phyloP scores from a whole-genome alignment of 148 eudicot species.

The Fagopyrum tataricum region DNA sequence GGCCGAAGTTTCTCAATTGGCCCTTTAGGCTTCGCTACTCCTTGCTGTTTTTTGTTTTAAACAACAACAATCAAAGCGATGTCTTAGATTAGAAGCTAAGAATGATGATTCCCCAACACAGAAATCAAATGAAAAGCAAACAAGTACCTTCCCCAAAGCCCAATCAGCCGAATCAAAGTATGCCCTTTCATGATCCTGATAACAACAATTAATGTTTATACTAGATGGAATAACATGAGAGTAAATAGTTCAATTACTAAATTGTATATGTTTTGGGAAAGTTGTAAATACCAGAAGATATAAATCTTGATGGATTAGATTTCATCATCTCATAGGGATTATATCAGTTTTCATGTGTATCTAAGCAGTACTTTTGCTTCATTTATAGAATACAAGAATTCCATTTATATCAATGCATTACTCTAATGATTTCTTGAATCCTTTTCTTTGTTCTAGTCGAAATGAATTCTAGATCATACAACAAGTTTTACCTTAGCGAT shows the following conservation, averaged over 20 bases:
- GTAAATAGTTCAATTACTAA: not conserved
- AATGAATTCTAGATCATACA: not conserved
- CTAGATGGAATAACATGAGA: not conserved
- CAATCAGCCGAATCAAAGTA: constrained; percentile 95
- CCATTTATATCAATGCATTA: too few relatives aligned
- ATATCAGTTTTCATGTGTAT: too few relatives aligned
- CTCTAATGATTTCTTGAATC: not conserved
- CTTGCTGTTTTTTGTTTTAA: constrained; percentile 36
- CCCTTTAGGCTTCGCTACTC: constrained; percentile 60
- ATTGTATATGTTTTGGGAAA: not conserved
- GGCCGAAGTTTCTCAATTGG: constrained; percentile 87
- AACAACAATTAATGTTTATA: constrained; percentile 9
- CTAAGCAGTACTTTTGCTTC: too few relatives aligned
- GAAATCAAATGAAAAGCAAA: not conserved
- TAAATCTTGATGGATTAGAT: too few relatives aligned
- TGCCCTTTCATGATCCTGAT: constrained; percentile 84
- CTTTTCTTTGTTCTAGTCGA: not conserved
- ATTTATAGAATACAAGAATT: too few relatives aligned
- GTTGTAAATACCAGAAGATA: too few relatives aligned
- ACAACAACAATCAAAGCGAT: not conserved
- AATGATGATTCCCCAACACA: not conserved
- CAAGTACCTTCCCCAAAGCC: constrained; percentile 81
- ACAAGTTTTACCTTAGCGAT: constrained; percentile 52
- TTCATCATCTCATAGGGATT: too few relatives aligned
- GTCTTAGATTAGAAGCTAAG: not conserved